phyloP scores from a whole-genome alignment of 495 filamentous ascomycete genomes.

The Xylaria intraflava region DNA sequence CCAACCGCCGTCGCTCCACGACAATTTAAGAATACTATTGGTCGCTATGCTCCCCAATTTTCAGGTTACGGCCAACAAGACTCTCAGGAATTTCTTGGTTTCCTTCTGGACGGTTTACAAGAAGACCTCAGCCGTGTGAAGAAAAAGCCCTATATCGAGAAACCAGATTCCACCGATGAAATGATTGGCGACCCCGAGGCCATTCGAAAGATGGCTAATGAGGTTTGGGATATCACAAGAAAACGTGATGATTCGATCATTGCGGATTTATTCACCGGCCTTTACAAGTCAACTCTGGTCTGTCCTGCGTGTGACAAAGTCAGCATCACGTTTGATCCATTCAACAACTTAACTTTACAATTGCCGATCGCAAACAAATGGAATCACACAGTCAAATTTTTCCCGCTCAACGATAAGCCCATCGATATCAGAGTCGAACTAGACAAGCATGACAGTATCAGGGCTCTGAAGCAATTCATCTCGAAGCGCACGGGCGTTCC shows the following conservation, averaged over 20 bases:
- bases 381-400: slow-evolving; percentile 64
- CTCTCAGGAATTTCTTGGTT: slow-evolving; percentile 95
- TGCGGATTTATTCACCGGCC: slow-evolving; percentile 88
- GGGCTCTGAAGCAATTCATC: slow-evolving; percentile 67
- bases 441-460: slow-evolving; percentile 71
- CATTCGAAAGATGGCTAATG: slow-evolving; percentile 73
- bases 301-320: slow-evolving; percentile 90
- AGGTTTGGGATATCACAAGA: slow-evolving; percentile 87
- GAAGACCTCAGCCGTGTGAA: slow-evolving; percentile 90
- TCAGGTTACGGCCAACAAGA: slow-evolving; percentile 96
- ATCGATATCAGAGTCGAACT: slow-evolving; percentile 76
- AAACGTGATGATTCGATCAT: slow-evolving; percentile 91
- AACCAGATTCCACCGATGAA: slow-evolving; percentile 94
- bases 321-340: slow-evolving; percentile 97
- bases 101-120: slow-evolving; percentile 87
- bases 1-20: slow-evolving; percentile 62
- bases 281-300: slow-evolving; percentile 94
- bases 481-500: slow-evolving; percentile 58
- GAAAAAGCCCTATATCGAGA: slow-evolving; percentile 96
- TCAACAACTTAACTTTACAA: slow-evolving; percentile 88
- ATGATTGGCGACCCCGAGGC: slow-evolving; percentile 78
- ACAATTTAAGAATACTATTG: slow-evolving; percentile 73
- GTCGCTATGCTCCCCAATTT: slow-evolving; percentile 72
- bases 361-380: slow-evolving; percentile 77
- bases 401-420: slow-evolving; percentile 58